Evolutionary conservation across 305 asterid genomes (phyloP).

Genomic region (Petunia hybrid): DNA sequence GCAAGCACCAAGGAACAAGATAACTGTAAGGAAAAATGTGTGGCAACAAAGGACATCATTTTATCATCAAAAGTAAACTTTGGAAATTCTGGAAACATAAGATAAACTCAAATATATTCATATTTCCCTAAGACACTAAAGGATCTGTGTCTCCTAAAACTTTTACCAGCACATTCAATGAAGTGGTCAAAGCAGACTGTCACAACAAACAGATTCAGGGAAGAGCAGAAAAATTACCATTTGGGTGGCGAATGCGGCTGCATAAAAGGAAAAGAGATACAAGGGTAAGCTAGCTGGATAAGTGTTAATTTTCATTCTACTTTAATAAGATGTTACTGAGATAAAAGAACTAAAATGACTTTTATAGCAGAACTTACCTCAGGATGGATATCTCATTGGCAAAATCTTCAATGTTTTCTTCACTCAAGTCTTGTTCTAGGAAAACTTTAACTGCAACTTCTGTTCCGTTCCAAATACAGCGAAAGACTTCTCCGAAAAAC

Average conservation of each 20-base stretch:
- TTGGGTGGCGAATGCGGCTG: constrained; percentile 99
- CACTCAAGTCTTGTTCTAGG: constrained; percentile 96
- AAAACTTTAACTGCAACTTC: constrained; percentile 97
- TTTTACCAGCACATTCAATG: neutral
- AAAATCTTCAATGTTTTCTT: constrained; percentile 98
- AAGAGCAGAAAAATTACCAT: constrained; percentile 68
- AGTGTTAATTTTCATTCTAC: constrained; percentile 17
- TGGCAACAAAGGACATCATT: constrained; percentile 27
- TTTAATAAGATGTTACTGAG: constrained; percentile 34
- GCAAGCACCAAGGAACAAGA: constrained; percentile 97
- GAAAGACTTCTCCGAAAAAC: constrained; percentile 98
- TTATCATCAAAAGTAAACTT: neutral
- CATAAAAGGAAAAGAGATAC: constrained; percentile 48
- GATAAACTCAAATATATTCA: constrained; percentile 21
- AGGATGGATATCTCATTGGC: constrained; percentile 97
- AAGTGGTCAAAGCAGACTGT: constrained; percentile 1
- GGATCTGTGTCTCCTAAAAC: constrained; percentile 18
- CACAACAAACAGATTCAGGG: constrained; percentile 26
- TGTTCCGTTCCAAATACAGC: constrained; percentile 97
- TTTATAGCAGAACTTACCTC: constrained; percentile 55
- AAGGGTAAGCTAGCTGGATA: constrained; percentile 39
- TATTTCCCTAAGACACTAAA: constrained; percentile 8
- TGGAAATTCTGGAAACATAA: neutral
- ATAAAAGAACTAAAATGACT: constrained; percentile 28
- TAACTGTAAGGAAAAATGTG: constrained; percentile 67